Percentiles rank a stretch among this genome's conserved stretches.
Evolutionary conservation across 371 early-diverging fungal species (phyloP).

Genomic region (Coemansia sp.): DNA sequence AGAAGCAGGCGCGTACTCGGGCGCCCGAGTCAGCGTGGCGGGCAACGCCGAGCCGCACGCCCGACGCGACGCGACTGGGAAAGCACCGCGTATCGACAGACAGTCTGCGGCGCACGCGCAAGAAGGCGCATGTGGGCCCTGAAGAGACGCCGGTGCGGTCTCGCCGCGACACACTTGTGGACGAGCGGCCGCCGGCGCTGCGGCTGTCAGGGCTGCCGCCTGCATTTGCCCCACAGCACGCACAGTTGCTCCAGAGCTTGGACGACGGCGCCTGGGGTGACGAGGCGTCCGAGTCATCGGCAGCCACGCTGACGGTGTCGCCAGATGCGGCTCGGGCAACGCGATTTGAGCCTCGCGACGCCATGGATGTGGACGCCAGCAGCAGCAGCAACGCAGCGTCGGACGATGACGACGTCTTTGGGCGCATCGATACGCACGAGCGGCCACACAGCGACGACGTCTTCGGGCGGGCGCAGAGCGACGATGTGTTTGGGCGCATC

Average conservation of each 20-base stretch:
- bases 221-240: conserved; percentile 39
- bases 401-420: conserved; percentile 27
- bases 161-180: conserved; percentile 49
- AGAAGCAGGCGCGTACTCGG: conserved; percentile 33
- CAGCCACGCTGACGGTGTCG: conserved; percentile 33
- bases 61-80: conserved; percentile 30
- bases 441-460: conserved; percentile 22
- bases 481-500: conserved; percentile 31
- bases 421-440: conserved; percentile 17
- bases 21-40: conserved; percentile 53
- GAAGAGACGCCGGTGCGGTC: conserved; percentile 45
- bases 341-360: neutral
- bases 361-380: conserved; percentile 9
- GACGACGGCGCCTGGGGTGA: conserved; percentile 32
- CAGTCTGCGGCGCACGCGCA: conserved; percentile 42
- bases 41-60: conserved; percentile 4
- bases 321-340: neutral
- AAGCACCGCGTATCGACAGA: conserved; percentile 52
- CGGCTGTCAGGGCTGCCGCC: conserved; percentile 19
- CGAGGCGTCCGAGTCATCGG: conserved; percentile 42
- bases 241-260: conserved; percentile 26
- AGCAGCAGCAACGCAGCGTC: conserved; percentile 1
- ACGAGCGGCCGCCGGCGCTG: conserved; percentile 40
- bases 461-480: conserved; percentile 12
- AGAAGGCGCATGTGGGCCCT: conserved; percentile 47